These are phyloP conservation scores for Fusarium sp. DNA, from an alignment of 2,329 filamentous ascomycete genomes.

Conservation along the genomic window DNA sequence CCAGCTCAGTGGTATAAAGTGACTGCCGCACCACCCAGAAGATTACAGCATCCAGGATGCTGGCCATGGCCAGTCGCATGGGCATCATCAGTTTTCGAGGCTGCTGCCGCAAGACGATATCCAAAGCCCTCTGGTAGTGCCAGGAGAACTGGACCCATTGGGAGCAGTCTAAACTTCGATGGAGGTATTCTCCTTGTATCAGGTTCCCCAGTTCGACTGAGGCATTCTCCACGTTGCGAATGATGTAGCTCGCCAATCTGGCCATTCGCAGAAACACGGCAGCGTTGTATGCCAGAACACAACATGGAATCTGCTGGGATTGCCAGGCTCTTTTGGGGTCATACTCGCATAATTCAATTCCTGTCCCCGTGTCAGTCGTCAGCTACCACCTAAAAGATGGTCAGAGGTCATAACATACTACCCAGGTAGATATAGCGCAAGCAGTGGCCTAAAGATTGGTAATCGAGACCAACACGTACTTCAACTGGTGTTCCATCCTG, in stretches of 20 bases:
- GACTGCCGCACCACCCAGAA: slow-evolving; percentile 49
- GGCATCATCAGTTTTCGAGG: slow-evolving; percentile 48
- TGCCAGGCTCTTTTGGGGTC: slow-evolving; percentile 45
- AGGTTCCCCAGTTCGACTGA: slow-evolving; percentile 42
- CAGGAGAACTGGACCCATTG: slow-evolving; percentile 43
- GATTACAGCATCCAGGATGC: slow-evolving; percentile 48
- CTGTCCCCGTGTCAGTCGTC: slow-evolving; percentile 37
- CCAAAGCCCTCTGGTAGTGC: slow-evolving; percentile 50
- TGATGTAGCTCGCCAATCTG: slow-evolving; percentile 47
- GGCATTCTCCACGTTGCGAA: slow-evolving; percentile 48
- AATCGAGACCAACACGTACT: slow-evolving; percentile 45
- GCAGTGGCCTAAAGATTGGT: slow-evolving; percentile 49
- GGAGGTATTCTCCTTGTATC: slow-evolving; percentile 31
- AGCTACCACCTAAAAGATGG: too few species aligned
- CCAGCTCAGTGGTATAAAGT: slow-evolving; percentile 43
- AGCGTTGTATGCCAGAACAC: slow-evolving; percentile 51
- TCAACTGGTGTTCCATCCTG: slow-evolving; percentile 50
- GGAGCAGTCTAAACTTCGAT: slow-evolving; percentile 33
- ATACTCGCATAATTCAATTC: slow-evolving; percentile 49
- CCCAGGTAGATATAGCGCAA: slow-evolving; percentile 55
- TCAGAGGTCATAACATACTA: slow-evolving; percentile 43
- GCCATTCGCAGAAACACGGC: slow-evolving; percentile 51
- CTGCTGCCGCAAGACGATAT: slow-evolving; percentile 47
- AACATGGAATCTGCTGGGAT: slow-evolving; percentile 51
- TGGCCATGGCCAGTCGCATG: slow-evolving; percentile 52